A percentile compares a stretch with the other conserved stretches of the same genome.
phyloP scores from a whole-genome alignment of 371 early-diverging fungal genomes.

The Mortierella sp. region DNA sequence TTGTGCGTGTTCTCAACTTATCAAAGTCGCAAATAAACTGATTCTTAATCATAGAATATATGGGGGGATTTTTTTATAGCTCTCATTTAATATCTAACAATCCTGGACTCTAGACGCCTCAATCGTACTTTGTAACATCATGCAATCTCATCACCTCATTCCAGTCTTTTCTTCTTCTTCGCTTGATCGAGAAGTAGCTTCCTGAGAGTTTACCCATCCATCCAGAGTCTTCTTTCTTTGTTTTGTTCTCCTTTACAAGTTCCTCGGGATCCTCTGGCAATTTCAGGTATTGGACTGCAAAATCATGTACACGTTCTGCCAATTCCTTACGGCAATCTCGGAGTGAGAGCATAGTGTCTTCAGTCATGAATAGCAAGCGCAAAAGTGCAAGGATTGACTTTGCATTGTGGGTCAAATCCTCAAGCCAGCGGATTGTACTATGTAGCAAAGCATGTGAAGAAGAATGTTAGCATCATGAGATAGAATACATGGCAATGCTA shows the following conservation, averaged over 20 bases:
- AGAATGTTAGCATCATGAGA: background rate
- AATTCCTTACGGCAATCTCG: constrained; percentile 34
- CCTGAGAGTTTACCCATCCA: constrained; percentile 50
- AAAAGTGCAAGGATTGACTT: constrained; percentile 48
- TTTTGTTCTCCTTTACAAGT: constrained; percentile 48
- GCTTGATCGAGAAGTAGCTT: constrained; percentile 55
- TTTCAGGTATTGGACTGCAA: constrained; percentile 41
- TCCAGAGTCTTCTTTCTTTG: constrained; percentile 32
- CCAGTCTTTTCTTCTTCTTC: constrained; percentile 58
- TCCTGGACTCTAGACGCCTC: too few relatives aligned
- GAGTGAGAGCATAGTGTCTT: constrained; percentile 46
- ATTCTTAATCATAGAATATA: too few relatives aligned
- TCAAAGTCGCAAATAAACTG: too few relatives aligned
- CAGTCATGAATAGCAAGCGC: constrained; percentile 40
- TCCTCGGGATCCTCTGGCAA: constrained; percentile 54
- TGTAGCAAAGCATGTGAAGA: background rate
- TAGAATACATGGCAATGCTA: background rate
- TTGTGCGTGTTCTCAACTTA: too few relatives aligned
- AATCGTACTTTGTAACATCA: constrained; percentile 48
- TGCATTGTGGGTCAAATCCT: constrained; percentile 50
- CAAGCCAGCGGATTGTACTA: constrained; percentile 55
- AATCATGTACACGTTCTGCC: constrained; percentile 36
- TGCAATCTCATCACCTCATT: constrained; percentile 56
- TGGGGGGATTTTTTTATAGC: too few relatives aligned
- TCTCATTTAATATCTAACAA: too few relatives aligned